These are phyloP conservation scores for Aulographum hederae DNA, from an alignment of 2,329 filamentous ascomycete species.

Conservation along the genomic window DNA sequence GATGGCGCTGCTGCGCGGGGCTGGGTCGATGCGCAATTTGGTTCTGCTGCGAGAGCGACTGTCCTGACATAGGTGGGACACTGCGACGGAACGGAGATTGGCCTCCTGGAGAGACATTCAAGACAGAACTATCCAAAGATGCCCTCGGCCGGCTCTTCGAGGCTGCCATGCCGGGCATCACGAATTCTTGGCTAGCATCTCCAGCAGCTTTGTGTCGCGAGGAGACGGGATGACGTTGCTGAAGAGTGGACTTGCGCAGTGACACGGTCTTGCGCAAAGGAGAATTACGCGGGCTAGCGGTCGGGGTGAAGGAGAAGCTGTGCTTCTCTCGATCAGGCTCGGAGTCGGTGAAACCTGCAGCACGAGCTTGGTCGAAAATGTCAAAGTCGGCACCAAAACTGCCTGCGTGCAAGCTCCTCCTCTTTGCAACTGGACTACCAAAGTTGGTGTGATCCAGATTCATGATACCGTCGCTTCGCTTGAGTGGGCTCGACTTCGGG, in stretches of 20 bases:
- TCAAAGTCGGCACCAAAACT: slow-evolving; percentile 48
- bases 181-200: slow-evolving; percentile 26
- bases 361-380: slow-evolving; percentile 45
- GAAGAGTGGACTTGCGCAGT: slow-evolving; percentile 68
- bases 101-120: slow-evolving; percentile 29
- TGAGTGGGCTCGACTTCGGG: slow-evolving; percentile 72
- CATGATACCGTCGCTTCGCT: slow-evolving; percentile 82
- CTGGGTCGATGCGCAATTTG: slow-evolving; percentile 10
- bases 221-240: slow-evolving; percentile 49
- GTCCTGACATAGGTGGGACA: neutral
- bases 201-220: slow-evolving; percentile 20
- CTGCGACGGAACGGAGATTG: neutral
- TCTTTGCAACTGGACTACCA: slow-evolving; percentile 77
- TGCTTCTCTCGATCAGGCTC: neutral
- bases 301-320: slow-evolving; percentile 18
- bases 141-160: slow-evolving; percentile 49
- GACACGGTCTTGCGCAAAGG: slow-evolving; percentile 40
- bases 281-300: slow-evolving; percentile 13
- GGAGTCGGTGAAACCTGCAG: neutral
- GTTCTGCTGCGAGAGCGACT: slow-evolving; percentile 3
- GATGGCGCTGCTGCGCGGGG: slow-evolving; percentile 42
- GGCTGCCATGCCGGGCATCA: slow-evolving; percentile 32
- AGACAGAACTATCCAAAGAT: slow-evolving; percentile 61
- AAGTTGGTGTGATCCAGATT: slow-evolving; percentile 61
- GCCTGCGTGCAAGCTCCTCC: slow-evolving; percentile 68